Conservation (phyloP, 805 yeast species). For the Hanseniaspora occidentalis region DNA sequence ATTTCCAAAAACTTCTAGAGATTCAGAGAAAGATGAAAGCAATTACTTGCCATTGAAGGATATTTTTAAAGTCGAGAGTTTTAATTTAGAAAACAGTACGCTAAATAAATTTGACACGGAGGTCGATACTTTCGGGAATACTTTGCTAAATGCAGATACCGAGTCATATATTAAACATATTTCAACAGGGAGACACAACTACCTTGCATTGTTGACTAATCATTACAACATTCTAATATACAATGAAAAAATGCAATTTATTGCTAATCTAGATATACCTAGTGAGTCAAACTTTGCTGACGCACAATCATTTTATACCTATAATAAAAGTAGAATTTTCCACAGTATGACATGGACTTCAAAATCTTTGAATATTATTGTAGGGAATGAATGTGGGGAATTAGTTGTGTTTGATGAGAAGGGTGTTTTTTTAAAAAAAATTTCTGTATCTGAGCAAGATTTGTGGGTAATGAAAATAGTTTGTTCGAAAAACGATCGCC, state of each 20-base stretch:
- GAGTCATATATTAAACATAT: slow-evolving; percentile 13
- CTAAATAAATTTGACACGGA: not conserved
- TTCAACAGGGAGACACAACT: slow-evolving; percentile 12
- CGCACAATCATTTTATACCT: not conserved
- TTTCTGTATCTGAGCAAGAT: not conserved
- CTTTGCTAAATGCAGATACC: slow-evolving; percentile 20
- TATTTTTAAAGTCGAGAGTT: slow-evolving; percentile 17
- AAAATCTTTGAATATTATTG: slow-evolving; percentile 8
- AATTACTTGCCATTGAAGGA: slow-evolving; percentile 12
- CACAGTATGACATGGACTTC: slow-evolving; percentile 21
- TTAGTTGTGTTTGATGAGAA: slow-evolving; percentile 10
- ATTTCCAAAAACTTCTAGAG: slow-evolving; percentile 11
- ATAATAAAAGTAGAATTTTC: slow-evolving; percentile 12
- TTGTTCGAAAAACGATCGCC: slow-evolving; percentile 7
- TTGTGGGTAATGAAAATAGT: slow-evolving; percentile 15
- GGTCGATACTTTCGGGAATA: slow-evolving; percentile 7
- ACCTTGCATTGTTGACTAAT: slow-evolving; percentile 19
- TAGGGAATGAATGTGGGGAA: slow-evolving; percentile 20
- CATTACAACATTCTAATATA: slow-evolving; percentile 18
- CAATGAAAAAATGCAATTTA: slow-evolving; percentile 5
- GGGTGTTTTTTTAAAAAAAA: slow-evolving; percentile 2
- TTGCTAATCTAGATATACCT: slow-evolving; percentile 15
- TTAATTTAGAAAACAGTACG: slow-evolving; percentile 3
- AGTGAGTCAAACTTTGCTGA: slow-evolving; percentile 1
- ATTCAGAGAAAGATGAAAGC: slow-evolving; percentile 10